Conservation (phyloP, 2,329 filamentous ascomycete genomes). For the Chaetomiaceae sp. region DNA sequence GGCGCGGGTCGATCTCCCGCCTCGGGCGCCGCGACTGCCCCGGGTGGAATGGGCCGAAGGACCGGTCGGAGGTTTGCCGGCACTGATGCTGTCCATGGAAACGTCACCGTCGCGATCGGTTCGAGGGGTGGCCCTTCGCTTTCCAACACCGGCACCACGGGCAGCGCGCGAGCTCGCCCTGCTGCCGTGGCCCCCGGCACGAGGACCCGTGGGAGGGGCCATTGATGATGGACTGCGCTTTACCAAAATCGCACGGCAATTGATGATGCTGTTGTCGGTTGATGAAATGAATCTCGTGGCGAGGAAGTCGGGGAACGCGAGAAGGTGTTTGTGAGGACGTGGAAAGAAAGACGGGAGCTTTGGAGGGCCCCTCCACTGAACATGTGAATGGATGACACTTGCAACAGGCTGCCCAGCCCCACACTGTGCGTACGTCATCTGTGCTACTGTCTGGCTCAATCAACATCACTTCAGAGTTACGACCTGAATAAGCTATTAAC, state of each 20-base stretch:
- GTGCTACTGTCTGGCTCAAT: too few species aligned
- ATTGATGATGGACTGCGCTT: slow-evolving; percentile 17
- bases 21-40: slow-evolving; percentile 11
- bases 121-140: slow-evolving; percentile 40
- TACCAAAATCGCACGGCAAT: neutral
- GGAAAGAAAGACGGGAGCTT: too few species aligned
- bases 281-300: neutral
- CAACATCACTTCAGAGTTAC: too few species aligned
- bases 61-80: slow-evolving; percentile 9
- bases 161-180: slow-evolving; percentile 6
- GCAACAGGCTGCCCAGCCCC: too few species aligned
- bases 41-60: slow-evolving; percentile 15
- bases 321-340: too few species aligned
- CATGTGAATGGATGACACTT: too few species aligned
- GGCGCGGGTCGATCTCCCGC: slow-evolving; percentile 11
- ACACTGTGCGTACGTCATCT: too few species aligned
- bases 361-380: too few species aligned
- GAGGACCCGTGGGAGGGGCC: slow-evolving; percentile 31
- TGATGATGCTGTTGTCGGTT: neutral
- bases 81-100: slow-evolving; percentile 47
- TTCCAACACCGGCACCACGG: slow-evolving; percentile 47
- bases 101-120: slow-evolving; percentile 56
- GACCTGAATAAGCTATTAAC: too few species aligned
- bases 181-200: neutral
- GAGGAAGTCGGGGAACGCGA: neutral